Percentiles rank a stretch among this genome's conserved stretches.
These are phyloP conservation scores for Aspergillus egyptiacus DNA, from an alignment of 495 filamentous ascomycete genomes.

Conservation along the genomic window DNA sequence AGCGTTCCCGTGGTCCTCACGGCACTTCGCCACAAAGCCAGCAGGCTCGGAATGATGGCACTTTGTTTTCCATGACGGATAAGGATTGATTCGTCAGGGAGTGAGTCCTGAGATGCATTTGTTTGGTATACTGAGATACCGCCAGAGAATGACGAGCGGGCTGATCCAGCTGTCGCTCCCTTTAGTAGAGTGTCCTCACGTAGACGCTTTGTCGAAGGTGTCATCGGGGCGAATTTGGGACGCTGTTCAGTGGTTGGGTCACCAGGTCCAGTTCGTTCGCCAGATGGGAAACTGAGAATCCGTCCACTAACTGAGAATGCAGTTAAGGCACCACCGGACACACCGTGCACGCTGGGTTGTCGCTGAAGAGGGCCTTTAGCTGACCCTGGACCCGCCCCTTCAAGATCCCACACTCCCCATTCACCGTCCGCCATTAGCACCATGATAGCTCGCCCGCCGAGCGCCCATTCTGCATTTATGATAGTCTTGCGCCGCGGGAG, in stretches of 20 bases:
- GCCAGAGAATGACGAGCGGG: conserved; percentile 45
- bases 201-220: conserved; percentile 67
- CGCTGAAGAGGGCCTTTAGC: conserved; percentile 51
- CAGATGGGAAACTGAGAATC: conserved; percentile 39
- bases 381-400: conserved; percentile 54
- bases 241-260: conserved; percentile 34
- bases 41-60: conserved; percentile 57
- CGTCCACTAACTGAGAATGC: conserved; percentile 66
- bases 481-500: conserved; percentile 61
- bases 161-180: conserved; percentile 28
- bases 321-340: conserved; percentile 58
- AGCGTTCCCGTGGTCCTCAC: conserved; percentile 54
- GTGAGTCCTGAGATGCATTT: conserved; percentile 40
- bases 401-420: conserved; percentile 92
- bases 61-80: conserved; percentile 61
- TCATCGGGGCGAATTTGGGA: conserved; percentile 72
- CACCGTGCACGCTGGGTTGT: conserved; percentile 49
- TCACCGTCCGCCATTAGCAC: conserved; percentile 76
- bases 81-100: conserved; percentile 58
- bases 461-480: conserved; percentile 76
- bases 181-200: conserved; percentile 52
- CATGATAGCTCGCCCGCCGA: conserved; percentile 70
- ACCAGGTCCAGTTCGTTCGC: conserved; percentile 30
- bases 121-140: conserved; percentile 56
- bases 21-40: conserved; percentile 62